These are phyloP conservation scores for Malbranchea zuffiana DNA, from an alignment of 2,329 filamentous ascomycete genomes.

Conservation along the genomic window DNA sequence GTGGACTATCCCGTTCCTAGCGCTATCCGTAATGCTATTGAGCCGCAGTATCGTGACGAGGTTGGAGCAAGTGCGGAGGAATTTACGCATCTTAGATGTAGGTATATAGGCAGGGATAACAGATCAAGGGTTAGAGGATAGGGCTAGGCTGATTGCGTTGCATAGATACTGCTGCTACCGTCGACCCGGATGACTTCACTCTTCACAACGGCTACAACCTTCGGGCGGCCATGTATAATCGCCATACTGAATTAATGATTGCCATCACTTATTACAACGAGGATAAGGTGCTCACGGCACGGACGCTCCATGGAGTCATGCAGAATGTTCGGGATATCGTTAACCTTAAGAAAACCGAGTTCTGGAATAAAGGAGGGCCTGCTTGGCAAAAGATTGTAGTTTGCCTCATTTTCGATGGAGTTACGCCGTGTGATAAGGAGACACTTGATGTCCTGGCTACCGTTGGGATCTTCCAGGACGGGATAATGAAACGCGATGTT, in stretches of 20 bases:
- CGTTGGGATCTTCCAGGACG: slow-evolving; percentile 92
- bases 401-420: slow-evolving; percentile 92
- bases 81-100: slow-evolving; percentile 92
- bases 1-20: slow-evolving; percentile 95
- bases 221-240: slow-evolving; percentile 95
- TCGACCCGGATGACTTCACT: slow-evolving; percentile 96
- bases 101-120: slow-evolving; percentile 19
- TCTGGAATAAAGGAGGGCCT: slow-evolving; percentile 98
- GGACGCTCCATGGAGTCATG: slow-evolving; percentile 96
- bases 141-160: not conserved
- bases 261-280: slow-evolving; percentile 99
- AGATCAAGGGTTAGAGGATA: no score
- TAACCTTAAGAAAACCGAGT: slow-evolving; percentile 96
- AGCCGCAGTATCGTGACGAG: slow-evolving; percentile 81
- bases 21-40: slow-evolving; percentile 93
- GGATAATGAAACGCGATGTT: slow-evolving; percentile 97
- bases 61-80: slow-evolving; percentile 87
- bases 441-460: slow-evolving; percentile 87
- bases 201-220: slow-evolving; percentile 98
- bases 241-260: slow-evolving; percentile 92
- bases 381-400: slow-evolving; percentile 99
- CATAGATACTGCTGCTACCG: slow-evolving; percentile 82
- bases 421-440: slow-evolving; percentile 94
- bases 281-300: slow-evolving; percentile 83
- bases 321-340: slow-evolving; percentile 98